Conservation (phyloP, 2,329 filamentous ascomycete species). For the Phialophora macrospora region DNA sequence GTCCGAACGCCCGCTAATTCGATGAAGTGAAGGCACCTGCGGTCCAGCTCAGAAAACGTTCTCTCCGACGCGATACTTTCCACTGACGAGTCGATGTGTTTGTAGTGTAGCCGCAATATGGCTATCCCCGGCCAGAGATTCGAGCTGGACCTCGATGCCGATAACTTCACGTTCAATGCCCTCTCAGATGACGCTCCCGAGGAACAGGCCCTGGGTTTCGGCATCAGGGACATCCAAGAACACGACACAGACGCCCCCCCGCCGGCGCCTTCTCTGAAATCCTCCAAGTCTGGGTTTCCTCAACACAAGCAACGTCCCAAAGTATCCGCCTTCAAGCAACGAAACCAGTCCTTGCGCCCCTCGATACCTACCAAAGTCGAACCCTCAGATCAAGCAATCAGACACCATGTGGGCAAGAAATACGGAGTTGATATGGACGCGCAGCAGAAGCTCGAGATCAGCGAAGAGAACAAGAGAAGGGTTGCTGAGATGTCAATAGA, state of each 20-base stretch:
- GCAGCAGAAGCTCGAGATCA: slow-evolving; percentile 72
- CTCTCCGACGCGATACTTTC: neutral
- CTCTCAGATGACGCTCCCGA: slow-evolving; percentile 41
- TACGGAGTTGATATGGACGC: slow-evolving; percentile 47
- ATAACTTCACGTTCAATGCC: slow-evolving; percentile 43
- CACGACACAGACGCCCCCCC: slow-evolving; percentile 58
- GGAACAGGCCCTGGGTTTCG: slow-evolving; percentile 43
- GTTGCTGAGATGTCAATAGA: slow-evolving; percentile 77
- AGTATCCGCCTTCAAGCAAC: slow-evolving; percentile 79
- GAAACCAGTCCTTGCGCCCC: slow-evolving; percentile 49
- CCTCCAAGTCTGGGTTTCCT: slow-evolving; percentile 78
- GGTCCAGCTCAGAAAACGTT: neutral
- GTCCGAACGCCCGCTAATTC: neutral
- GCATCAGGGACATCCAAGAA: slow-evolving; percentile 80
- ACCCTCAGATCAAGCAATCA: slow-evolving; percentile 36
- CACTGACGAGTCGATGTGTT: neutral
- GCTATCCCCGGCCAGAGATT: slow-evolving; percentile 61
- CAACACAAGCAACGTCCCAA: slow-evolving; percentile 77
- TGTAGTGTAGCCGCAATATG: slow-evolving; percentile 23
- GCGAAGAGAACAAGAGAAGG: slow-evolving; percentile 76
- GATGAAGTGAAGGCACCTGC: neutral
- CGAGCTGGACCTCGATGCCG: slow-evolving; percentile 63
- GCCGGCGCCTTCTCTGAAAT: slow-evolving; percentile 63
- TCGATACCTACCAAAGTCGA: slow-evolving; percentile 33
- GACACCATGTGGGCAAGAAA: slow-evolving; percentile 34